Evolutionary conservation across 1,139 yeast species (phyloP).

Genomic region (Petasospora fabianii): DNA sequence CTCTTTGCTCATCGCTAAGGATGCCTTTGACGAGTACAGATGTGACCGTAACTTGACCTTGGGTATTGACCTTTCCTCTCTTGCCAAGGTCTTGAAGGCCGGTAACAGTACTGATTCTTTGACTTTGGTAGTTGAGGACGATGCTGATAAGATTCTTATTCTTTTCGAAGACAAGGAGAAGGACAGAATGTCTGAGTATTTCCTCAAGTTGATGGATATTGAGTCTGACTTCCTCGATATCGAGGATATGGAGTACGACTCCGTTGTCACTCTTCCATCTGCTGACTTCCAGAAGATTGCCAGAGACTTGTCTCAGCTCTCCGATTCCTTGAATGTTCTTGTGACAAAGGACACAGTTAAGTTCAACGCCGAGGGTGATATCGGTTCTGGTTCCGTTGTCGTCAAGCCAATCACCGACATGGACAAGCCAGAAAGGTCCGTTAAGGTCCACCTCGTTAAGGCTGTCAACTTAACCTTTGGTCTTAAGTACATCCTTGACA

Average conservation of each 20-base stretch:
- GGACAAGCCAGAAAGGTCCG: slow-evolving; percentile 73
- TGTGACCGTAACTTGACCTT: slow-evolving; percentile 92
- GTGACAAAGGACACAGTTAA: slow-evolving; percentile 93
- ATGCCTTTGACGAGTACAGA: slow-evolving; percentile 90
- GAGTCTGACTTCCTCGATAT: slow-evolving; percentile 92
- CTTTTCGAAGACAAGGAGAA: slow-evolving; percentile 87
- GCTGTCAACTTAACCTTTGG: slow-evolving; percentile 92
- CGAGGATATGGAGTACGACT: slow-evolving; percentile 91
- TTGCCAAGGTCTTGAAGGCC: slow-evolving; percentile 84
- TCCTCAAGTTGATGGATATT: slow-evolving; percentile 90
- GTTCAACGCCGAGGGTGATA: slow-evolving; percentile 88
- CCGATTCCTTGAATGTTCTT: slow-evolving; percentile 81
- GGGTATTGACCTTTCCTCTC: slow-evolving; percentile 85
- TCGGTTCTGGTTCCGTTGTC: slow-evolving; percentile 84
- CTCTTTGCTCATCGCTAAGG: slow-evolving; percentile 80
- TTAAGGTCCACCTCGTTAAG: slow-evolving; percentile 74
- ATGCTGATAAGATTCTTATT: slow-evolving; percentile 76
- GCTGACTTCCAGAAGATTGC: slow-evolving; percentile 85
- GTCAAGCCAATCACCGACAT: slow-evolving; percentile 81
- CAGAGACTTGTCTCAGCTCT: slow-evolving; percentile 79
- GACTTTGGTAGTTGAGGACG: slow-evolving; percentile 88
- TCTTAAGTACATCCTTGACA: slow-evolving; percentile 83
- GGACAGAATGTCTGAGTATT: slow-evolving; percentile 90
- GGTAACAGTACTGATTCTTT: slow-evolving; percentile 89
- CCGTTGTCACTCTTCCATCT: slow-evolving; percentile 84